Evolutionary conservation across 495 filamentous ascomycete species (phyloP), one percentile per base, ranked within the genome.

Genomic region (Aspergillus cristatus): DNA sequence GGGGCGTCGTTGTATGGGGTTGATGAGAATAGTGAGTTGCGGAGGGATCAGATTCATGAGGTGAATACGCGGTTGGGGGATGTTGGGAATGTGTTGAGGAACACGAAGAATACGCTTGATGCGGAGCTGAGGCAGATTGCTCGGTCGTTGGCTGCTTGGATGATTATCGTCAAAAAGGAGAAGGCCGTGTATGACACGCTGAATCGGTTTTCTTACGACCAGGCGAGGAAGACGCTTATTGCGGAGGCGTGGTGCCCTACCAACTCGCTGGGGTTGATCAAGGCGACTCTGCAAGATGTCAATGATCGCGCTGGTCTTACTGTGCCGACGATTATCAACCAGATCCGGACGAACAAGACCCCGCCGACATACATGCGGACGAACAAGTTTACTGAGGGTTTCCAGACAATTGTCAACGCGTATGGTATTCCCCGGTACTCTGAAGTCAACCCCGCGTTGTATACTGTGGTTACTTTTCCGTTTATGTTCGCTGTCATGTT

Each of bases 401-500:
- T 99, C 71, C 91, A 99, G 58, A 99, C 93, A 15, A 99, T 99
- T 49, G 87, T 99, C 60, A 87, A 97, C 50, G 90, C 93, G 34
- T 99, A 99, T 55, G 91, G 91, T 50, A 93, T 90, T 18, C 82
- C 90, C 12, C 96, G 94, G 53, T 99, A 99, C 60, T 79, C 81
- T 37, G 91, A 99, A 67, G 85, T 91, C 65, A 99, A 99, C 65
- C 93, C 91, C 41, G 91, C 86, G 37, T 67, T 96, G 17, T 88
- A 88, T 14, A 90, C 93, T 15, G 86, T 96, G 41, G 78, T 97
- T 46, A 99, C 93, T 12, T 97, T 98, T 60, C 91, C 91, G 10
- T 97, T 99, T 67, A 65, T 97, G 29, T 99, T 99, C 57, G 93
- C 93, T 18, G 90, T 96, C 71, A 97, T 97, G 91, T 97, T 97